Evolutionary conservation across 306 rosid genomes (phyloP).

Genomic region (Pyrus betulifolia): DNA sequence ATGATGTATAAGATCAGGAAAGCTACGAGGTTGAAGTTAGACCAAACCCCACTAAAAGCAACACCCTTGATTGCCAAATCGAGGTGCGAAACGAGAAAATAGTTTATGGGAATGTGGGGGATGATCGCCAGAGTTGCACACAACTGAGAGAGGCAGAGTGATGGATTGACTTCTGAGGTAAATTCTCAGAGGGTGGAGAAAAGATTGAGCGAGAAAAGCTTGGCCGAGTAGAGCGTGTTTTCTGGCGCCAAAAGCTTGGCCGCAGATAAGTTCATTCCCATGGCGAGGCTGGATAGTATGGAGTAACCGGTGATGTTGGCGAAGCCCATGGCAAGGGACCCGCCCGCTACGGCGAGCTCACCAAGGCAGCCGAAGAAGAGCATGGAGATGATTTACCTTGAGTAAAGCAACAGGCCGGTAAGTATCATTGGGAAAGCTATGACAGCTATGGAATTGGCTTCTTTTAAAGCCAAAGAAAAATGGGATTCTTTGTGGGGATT

Average conservation of each 20-base stretch:
- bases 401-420: conserved; percentile 59
- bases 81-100: conserved; percentile 45
- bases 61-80: conserved; percentile 63
- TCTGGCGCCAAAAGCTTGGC: conserved; percentile 85
- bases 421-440: conserved; percentile 66
- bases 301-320: conserved; percentile 95
- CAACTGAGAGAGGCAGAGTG: conserved; percentile 60
- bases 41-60: conserved; percentile 67
- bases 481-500: conserved; percentile 1
- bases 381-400: conserved; percentile 80
- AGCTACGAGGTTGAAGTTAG: conserved; percentile 62
- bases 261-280: conserved; percentile 89
- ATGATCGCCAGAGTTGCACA: conserved; percentile 59
- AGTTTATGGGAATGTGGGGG: conserved; percentile 69
- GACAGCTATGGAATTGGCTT: conserved; percentile 40
- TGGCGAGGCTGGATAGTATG: conserved; percentile 74
- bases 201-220: conserved; percentile 68
- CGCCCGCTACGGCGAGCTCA: conserved; percentile 70
- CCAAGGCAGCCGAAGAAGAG: conserved; percentile 76
- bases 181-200: conserved; percentile 72
- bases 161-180: conserved; percentile 78
- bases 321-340: conserved; percentile 68
- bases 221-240: conserved; percentile 52
- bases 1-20: conserved; percentile 44
- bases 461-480: conserved; percentile 26